These are phyloP conservation scores for Hibiscus syriacus DNA, from an alignment of 345 rosid genomes.

Conservation along the genomic window DNA sequence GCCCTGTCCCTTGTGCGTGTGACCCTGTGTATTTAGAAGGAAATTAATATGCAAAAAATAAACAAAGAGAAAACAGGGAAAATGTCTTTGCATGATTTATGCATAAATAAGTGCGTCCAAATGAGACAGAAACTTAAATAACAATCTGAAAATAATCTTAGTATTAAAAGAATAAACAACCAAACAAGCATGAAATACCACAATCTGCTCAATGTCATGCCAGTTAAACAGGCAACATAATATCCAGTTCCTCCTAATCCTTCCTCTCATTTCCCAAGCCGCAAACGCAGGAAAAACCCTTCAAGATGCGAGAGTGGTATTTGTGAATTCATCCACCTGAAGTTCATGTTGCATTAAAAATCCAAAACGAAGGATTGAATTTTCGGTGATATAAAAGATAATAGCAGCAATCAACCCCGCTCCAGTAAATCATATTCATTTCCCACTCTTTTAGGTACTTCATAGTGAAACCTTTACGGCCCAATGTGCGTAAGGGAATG, in stretches of 20 bases:
- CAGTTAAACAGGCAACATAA: conserved; percentile 62
- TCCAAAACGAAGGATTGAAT: background rate
- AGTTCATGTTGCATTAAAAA: background rate
- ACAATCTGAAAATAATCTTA: background rate
- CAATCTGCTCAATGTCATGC: conserved; percentile 21
- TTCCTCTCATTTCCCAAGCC: conserved; percentile 74
- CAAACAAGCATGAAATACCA: background rate
- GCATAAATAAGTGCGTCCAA: background rate
- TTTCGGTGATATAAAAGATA: background rate
- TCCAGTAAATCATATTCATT: background rate
- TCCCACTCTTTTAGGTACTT: background rate
- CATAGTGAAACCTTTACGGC: background rate
- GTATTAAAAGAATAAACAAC: no score
- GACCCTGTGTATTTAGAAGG: conserved; percentile 21
- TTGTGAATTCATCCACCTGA: conserved; percentile 57
- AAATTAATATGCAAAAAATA: background rate
- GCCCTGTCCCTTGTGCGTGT: conserved; percentile 21
- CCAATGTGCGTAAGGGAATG: background rate
- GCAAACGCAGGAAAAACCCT: conserved; percentile 79
- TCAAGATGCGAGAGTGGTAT: conserved; percentile 46
- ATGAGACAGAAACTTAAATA: background rate
- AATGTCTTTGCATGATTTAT: background rate
- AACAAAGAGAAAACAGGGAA: background rate
- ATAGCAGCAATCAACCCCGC: no score
- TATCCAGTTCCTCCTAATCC: conserved; percentile 71